Base-by-base conservation (phyloP, 371 early-diverging fungal species). In the Mortierella sp. region DNA sequence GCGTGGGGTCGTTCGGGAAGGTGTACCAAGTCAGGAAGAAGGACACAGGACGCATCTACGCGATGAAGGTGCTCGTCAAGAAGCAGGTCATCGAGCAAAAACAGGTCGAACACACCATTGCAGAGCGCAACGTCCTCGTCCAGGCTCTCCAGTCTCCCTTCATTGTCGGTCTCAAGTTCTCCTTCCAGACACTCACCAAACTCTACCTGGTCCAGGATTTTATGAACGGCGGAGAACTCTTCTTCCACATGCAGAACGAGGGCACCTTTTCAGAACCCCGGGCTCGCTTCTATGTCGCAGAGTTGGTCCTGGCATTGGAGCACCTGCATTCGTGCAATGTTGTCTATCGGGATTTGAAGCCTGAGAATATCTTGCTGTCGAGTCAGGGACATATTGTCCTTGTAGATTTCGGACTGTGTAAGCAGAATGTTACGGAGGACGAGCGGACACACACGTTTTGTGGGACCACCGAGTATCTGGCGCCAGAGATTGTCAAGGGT, bases 41-140 rank as follows among this genome's bases (percentile, higher is more conserved):
- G 70, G 95, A 95, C 79, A 94, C 94, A 4, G 92, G 90, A 51
- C 89, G 94, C 46, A 92, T 96, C 32, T 95, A 96, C 72, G 97
- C 97, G 6, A 95, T 98, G 93, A 98, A 98, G 82, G 93, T 96
- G 8, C 87, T 96, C 4, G 93, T 91, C 70, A 96, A 97, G 80
- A 91, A 93, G 77, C 91, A 92, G 58, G 89, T 96, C 72, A 92
- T 96, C 54, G 93, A 92, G 54, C 90, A 89, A 41, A 90, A 95
- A 71, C 95, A 96, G 82, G 88, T 95, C 60, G 90, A 89, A 32
- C 95, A 95, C 76, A 93, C 96, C 5, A 89, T 96, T 0, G 89
- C 94, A 6, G 97, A 97, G 85, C 93, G 96, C 71, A 95, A 94
- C 81, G 95, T 96, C 48, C 88, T 97, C 38, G 92, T 94, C 51